Percentiles rank a stretch among this genome's conserved stretches.
phyloP scores from a whole-genome alignment of 495 filamentous ascomycete genomes.

The Xylaria intraflava region DNA sequence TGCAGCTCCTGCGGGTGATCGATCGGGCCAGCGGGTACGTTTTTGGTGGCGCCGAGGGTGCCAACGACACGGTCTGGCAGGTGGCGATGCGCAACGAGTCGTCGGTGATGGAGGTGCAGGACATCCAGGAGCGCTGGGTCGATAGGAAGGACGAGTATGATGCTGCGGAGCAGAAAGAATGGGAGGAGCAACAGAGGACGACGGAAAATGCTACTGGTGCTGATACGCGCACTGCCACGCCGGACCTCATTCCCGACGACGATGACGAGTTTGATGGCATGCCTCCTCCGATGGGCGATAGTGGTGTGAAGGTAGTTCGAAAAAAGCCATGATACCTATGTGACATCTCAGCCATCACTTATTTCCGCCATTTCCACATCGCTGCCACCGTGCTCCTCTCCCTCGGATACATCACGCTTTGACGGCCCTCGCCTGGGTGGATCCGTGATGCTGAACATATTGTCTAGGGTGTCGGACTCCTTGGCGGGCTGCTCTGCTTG shows the following conservation, averaged over 20 bases:
- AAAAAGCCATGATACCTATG: constrained; percentile 36
- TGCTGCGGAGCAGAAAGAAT: constrained; percentile 63
- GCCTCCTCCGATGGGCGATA: constrained; percentile 24
- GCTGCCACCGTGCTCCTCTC: constrained; percentile 41
- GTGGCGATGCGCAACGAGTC: constrained; percentile 84
- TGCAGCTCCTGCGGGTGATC: constrained; percentile 75
- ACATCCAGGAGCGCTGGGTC: constrained; percentile 93
- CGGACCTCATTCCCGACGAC: constrained; percentile 25
- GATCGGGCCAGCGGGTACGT: constrained; percentile 90
- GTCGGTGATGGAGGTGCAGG: constrained; percentile 68
- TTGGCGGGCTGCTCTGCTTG: constrained; percentile 37
- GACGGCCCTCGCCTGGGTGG: constrained; percentile 31
- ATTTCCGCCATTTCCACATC: constrained; percentile 46
- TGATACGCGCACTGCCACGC: constrained; percentile 13
- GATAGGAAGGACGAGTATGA: constrained; percentile 86
- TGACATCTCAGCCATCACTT: constrained; percentile 33
- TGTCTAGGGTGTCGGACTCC: constrained; percentile 29
- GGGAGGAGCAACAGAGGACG: constrained; percentile 50
- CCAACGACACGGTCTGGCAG: constrained; percentile 92
- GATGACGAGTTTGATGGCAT: constrained; percentile 32
- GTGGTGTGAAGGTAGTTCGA: constrained; percentile 36
- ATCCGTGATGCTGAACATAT: constrained; percentile 32
- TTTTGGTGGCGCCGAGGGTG: constrained; percentile 83
- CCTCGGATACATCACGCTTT: constrained; percentile 37
- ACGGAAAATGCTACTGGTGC: constrained; percentile 21